Evolutionary conservation across 2,329 filamentous ascomycete genomes (phyloP), one percentile per base, ranked within the genome.

Genomic region (Talaromyces sp.): DNA sequence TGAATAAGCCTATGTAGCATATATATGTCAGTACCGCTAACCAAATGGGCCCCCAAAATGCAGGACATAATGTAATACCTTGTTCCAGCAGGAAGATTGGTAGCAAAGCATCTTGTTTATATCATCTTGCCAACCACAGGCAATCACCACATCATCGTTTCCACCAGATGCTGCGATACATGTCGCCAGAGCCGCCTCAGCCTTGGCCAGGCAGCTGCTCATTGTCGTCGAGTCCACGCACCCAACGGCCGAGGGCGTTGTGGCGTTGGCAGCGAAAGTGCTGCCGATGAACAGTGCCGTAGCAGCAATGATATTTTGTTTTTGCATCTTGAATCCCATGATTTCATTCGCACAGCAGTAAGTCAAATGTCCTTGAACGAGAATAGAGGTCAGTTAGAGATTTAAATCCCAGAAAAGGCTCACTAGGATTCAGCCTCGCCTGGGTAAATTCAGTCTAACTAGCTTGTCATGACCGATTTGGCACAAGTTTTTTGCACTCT

Each of bases 11-110:
- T 71, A 27, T 24, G n/a, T 35, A 21, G 32, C 4, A 54, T 54
- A 10, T 11, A 55, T 29, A 10, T 21, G 32, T 29, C 13, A 41
- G 54, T 1, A 21, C n/a, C 9, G n/a, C n/a, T n/a, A n/a, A n/a
- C n/a, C n/a, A n/a, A n/a, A n/a, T n/a, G n/a, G n/a, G n/a, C n/a
- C n/a, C n/a, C n/a, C n/a, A 27, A 27, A 27, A 27, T 6, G 26
- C 6, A 6, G 3, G 26, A 27, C 3, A 3, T 27, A 27, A 3
- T 27, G 14, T 14, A 43, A n/a, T 65, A 73, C 70, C 60, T 71
- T 68, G 60, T 77, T 77, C 75, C 75, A 77, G 66, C 74, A 77
- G 24, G 66, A 65, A 27, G 71, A 64, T 2, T 60, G 59, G 43
- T 60, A 60, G 46, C 59, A 60, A 11, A 73, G 69, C 67, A 75